These are phyloP conservation scores for Agaricus blazei DNA, from an alignment of 768 basidiomycete genomes.

Conservation along the genomic window DNA sequence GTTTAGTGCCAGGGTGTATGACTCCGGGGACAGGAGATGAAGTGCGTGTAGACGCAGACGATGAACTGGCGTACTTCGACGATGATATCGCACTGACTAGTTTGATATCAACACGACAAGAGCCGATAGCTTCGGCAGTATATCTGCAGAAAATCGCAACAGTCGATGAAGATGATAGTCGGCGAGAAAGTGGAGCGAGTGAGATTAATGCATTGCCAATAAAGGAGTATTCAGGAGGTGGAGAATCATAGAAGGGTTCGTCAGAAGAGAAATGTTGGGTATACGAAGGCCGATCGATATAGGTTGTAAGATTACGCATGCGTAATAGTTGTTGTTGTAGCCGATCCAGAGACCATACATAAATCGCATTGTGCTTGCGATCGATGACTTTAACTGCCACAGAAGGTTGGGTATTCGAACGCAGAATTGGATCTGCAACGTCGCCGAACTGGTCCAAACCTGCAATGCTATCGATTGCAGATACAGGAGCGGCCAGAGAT, in stretches of 20 bases:
- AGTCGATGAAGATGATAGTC: slow-evolving; percentile 66
- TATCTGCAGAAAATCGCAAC: slow-evolving; percentile 92
- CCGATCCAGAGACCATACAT: slow-evolving; percentile 87
- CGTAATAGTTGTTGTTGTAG: slow-evolving; percentile 85
- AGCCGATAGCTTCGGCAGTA: slow-evolving; percentile 93
- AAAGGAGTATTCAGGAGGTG: slow-evolving; percentile 87
- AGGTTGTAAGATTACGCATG: slow-evolving; percentile 89
- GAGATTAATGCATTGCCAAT: slow-evolving; percentile 85
- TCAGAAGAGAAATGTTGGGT: slow-evolving; percentile 92
- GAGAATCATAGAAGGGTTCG: slow-evolving; percentile 88
- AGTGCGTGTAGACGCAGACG: slow-evolving; percentile 63
- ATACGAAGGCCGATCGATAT: slow-evolving; percentile 89
- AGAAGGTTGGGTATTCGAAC: slow-evolving; percentile 71
- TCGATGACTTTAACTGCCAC: slow-evolving; percentile 91
- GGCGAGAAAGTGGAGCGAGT: slow-evolving; percentile 73
- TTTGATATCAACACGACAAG: slow-evolving; percentile 84
- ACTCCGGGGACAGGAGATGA: slow-evolving; percentile 68
- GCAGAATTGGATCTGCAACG: slow-evolving; percentile 77
- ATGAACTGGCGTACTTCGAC: slow-evolving; percentile 54
- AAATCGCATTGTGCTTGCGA: slow-evolving; percentile 79
- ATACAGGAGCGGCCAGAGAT: slow-evolving; percentile 70
- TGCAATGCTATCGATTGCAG: slow-evolving; percentile 80
- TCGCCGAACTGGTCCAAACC: slow-evolving; percentile 92
- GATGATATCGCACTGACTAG: slow-evolving; percentile 66
- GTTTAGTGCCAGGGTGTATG: slow-evolving; percentile 71